These are phyloP conservation scores for Picea mariana DNA, from an alignment of 83 land plant genomes.

Conservation along the genomic window DNA sequence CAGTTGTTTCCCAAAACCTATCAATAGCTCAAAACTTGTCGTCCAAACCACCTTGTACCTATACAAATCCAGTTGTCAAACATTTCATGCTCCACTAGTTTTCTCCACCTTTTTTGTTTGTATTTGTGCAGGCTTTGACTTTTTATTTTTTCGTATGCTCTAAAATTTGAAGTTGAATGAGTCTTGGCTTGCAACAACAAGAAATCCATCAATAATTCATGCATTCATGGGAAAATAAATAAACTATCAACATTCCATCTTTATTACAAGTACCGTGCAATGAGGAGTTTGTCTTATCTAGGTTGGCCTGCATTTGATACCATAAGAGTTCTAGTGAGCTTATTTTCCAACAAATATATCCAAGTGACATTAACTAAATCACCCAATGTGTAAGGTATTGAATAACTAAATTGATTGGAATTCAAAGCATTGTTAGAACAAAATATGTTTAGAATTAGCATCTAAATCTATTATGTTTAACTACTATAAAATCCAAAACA, in stretches of 20 bases:
- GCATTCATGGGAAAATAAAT: background rate
- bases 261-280: constrained; percentile 14
- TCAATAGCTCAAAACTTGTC: too few relatives aligned
- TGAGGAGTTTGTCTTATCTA: constrained; percentile 6
- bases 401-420: constrained; percentile 2
- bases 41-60: too few relatives aligned
- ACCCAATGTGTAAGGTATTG: constrained; percentile 9
- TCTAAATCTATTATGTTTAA: too few relatives aligned
- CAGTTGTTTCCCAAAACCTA: too few relatives aligned
- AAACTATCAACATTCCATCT: background rate
- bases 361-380: background rate
- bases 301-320: background rate
- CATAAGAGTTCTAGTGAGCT: background rate
- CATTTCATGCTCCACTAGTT: too few relatives aligned
- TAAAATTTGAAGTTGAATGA: too few relatives aligned
- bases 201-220: background rate
- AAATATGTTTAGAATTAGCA: too few relatives aligned
- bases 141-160: too few relatives aligned
- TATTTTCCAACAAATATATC: constrained; percentile 12
- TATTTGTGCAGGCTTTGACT: too few relatives aligned
- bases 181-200: background rate
- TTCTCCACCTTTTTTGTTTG: too few relatives aligned
- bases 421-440: background rate
- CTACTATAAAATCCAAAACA: too few relatives aligned
- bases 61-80: too few relatives aligned